phyloP scores from a whole-genome alignment of 768 basidiomycete genomes.

The Lepiota brunneoincarnata region DNA sequence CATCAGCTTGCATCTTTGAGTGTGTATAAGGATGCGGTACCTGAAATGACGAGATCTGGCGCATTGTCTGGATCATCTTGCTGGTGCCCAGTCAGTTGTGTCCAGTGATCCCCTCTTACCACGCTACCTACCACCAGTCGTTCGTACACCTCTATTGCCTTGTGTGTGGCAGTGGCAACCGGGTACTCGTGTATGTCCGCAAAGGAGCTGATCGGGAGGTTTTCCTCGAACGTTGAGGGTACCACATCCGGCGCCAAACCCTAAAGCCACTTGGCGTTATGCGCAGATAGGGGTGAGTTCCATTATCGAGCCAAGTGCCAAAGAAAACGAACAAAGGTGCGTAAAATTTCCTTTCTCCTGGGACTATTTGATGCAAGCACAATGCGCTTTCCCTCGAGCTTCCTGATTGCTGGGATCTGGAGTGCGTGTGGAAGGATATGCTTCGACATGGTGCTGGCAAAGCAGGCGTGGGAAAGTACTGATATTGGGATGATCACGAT shows the following conservation, averaged over 20 bases:
- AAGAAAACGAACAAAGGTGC: slow-evolving; percentile 58
- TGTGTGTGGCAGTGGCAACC: slow-evolving; percentile 36
- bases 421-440: slow-evolving; percentile 69
- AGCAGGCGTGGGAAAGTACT: neutral
- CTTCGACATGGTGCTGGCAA: slow-evolving; percentile 21
- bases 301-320: neutral
- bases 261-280: slow-evolving; percentile 19
- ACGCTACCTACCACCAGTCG: slow-evolving; percentile 28
- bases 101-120: slow-evolving; percentile 19
- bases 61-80: slow-evolving; percentile 30
- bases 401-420: slow-evolving; percentile 55
- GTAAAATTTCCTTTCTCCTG: slow-evolving; percentile 79
- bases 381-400: slow-evolving; percentile 71
- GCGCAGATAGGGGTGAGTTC: neutral
- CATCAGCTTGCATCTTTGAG: neutral
- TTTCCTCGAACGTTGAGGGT: slow-evolving; percentile 67
- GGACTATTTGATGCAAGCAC: slow-evolving; percentile 87
- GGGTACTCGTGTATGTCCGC: slow-evolving; percentile 48
- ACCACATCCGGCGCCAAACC: slow-evolving; percentile 41
- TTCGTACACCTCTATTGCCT: slow-evolving; percentile 36
- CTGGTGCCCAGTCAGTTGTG: slow-evolving; percentile 75
- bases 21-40: slow-evolving; percentile 26
- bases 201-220: slow-evolving; percentile 66
- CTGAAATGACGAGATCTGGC: slow-evolving; percentile 62
- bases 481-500: neutral